Conservation (phyloP, 1,139 yeast genomes). For the Candida dubliniensis region DNA sequence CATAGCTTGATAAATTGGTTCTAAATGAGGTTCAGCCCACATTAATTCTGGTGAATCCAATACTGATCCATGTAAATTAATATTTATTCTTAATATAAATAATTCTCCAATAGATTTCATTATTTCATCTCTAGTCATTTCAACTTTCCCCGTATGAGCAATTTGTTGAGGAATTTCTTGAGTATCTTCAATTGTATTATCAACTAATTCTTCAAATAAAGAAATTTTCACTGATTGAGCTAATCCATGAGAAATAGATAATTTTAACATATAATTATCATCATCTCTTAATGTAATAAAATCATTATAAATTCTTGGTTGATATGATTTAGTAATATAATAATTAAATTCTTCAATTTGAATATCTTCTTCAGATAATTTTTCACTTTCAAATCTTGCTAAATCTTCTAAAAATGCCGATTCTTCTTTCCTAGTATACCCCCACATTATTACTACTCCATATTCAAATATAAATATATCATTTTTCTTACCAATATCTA, state of each 20-base stretch:
- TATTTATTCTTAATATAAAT: slow-evolving; percentile 84
- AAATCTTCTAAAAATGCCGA: slow-evolving; percentile 77
- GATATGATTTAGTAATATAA: slow-evolving; percentile 88
- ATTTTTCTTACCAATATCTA: slow-evolving; percentile 74
- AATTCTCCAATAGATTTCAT: slow-evolving; percentile 97
- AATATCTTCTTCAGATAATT: slow-evolving; percentile 84
- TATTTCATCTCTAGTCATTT: slow-evolving; percentile 89
- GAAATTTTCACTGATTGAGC: slow-evolving; percentile 95
- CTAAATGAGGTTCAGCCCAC: slow-evolving; percentile 99
- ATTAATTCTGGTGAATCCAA: slow-evolving; percentile 94
- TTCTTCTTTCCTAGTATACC: slow-evolving; percentile 83
- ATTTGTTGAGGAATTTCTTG: slow-evolving; percentile 96
- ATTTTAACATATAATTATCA: slow-evolving; percentile 82
- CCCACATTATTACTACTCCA: slow-evolving; percentile 96
- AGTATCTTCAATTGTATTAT: slow-evolving; percentile 93
- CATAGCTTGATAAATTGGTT: slow-evolving; percentile 95
- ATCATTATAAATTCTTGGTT: slow-evolving; percentile 93
- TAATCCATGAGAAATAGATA: slow-evolving; percentile 86
- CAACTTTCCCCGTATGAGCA: slow-evolving; percentile 91
- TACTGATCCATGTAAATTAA: slow-evolving; percentile 92
- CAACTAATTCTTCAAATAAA: slow-evolving; percentile 89
- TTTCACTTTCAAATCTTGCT: slow-evolving; percentile 87
- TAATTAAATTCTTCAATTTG: slow-evolving; percentile 94
- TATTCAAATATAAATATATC: slow-evolving; percentile 90
- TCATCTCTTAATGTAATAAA: slow-evolving; percentile 91